Evolutionary conservation across 2,329 filamentous ascomycete species (phyloP).

Genomic region (Colletotrichum sp.): DNA sequence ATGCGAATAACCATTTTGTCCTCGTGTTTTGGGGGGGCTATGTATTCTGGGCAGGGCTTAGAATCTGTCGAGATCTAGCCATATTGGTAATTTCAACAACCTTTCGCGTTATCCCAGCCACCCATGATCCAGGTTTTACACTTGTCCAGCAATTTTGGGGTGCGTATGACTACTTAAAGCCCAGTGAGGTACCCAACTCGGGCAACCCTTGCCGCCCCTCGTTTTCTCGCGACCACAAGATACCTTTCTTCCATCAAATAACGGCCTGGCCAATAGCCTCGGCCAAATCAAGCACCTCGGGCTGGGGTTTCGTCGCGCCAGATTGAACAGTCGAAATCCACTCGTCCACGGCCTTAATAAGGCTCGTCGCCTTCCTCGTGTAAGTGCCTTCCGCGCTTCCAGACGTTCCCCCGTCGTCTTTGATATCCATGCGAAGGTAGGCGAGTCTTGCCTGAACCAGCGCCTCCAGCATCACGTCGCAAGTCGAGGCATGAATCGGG

Average conservation of each 20-base stretch:
- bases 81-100: background rate
- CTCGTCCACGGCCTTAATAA: background rate
- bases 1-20: background rate
- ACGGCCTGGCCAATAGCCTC: background rate
- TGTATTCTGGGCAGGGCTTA: background rate
- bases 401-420: background rate
- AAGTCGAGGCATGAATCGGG: background rate
- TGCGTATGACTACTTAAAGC: background rate
- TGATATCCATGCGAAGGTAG: background rate
- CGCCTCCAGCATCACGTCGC: background rate
- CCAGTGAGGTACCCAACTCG: background rate
- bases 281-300: background rate
- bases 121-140: background rate
- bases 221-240: background rate
- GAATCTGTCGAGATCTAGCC: background rate
- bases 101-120: accelerated
- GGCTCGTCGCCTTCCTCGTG: background rate
- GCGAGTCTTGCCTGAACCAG: background rate
- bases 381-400: background rate
- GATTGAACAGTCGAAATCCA: background rate
- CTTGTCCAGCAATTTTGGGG: background rate
- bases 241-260: background rate
- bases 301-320: background rate
- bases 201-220: background rate
- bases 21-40: background rate